These are phyloP conservation scores for Pyrenophora tritici-repentis DNA, from an alignment of 2,329 filamentous ascomycete species.

Conservation along the genomic window DNA sequence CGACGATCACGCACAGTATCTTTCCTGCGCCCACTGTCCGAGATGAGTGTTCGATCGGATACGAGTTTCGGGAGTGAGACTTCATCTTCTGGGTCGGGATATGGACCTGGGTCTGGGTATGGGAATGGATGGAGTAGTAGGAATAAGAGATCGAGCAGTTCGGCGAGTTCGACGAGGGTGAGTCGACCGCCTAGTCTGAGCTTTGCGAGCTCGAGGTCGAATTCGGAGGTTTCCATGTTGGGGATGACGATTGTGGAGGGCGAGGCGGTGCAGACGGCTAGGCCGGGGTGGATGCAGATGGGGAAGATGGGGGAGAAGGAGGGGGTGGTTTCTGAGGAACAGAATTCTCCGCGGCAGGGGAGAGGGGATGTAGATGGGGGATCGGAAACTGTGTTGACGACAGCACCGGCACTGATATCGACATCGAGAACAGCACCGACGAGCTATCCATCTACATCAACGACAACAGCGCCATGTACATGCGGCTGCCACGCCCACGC, in stretches of 20 bases:
- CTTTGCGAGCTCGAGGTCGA: constrained; percentile 27
- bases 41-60: constrained; percentile 23
- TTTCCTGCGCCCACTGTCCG: constrained; percentile 33
- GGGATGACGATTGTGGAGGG: constrained; percentile 13
- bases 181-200: constrained; percentile 30
- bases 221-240: constrained; percentile 26
- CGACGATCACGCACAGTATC: constrained; percentile 40
- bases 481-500: no score
- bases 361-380: no score
- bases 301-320: no score
- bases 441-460: neutral
- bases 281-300: neutral
- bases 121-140: neutral
- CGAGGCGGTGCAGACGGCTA: constrained; percentile 3
- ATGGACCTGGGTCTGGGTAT: no score
- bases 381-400: no score
- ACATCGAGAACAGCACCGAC: no score
- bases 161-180: constrained; percentile 20
- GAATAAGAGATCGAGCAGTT: constrained; percentile 27
- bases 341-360: no score
- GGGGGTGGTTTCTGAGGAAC: no score
- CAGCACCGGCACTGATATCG: no score
- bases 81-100: no score
- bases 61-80: constrained; percentile 10
- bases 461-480: neutral